Base-by-base conservation (phyloP, 495 filamentous ascomycete genomes). In the Hypoxylon perforatum region DNA sequence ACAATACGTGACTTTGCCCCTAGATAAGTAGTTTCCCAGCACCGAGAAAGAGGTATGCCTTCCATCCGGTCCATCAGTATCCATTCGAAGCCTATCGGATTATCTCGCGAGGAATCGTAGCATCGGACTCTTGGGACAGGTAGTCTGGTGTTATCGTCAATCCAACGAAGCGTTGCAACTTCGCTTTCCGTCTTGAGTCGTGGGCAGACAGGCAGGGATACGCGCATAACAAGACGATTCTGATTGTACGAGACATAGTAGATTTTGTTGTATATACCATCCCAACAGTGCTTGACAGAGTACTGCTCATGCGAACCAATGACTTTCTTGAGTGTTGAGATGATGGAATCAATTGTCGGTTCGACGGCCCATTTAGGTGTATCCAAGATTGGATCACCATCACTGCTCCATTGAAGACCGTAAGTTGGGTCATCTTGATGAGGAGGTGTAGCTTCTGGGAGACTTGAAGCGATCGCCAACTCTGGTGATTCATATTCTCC, bases 11-110 rank as follows among this genome's bases (percentile, higher is more conserved):
- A 68, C 55, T 86, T 84, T 11, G 65, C 63, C 2, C 57, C 66
- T 57, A 75, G 61, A 4, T 72, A 42, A 71, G 82, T 73, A 1
- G 62, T 67, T 0, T 66, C 30, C 83, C 84, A 88, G 30, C 75
- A 59, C n/a, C 78, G 61, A 28, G 68, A 55, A 0, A 83, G 75
- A 0, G 76, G 69, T 4, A 46, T 74, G 2, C 86, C 86, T 3
- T 75, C 55, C 41, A 87, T 65, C 57, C 68, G 73, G 15, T 79
- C 77, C 82, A 87, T 84, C 10, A 89, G 59, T 0, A 88, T 81
- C 86, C 86, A 90, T 76, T 88, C 86, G 61, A 84, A 86, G 9
- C 81, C 82, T 22, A 88, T 70, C 9, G 75, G 74, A 61, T 84
- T 87, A 5, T 76, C 44, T 4, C 58, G 52, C 0, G 80, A 77